A percentile compares a stretch with the other conserved stretches of the same genome.
These are phyloP conservation scores for Melanogaster broomeanus DNA, from an alignment of 768 basidiomycete genomes.

Conservation along the genomic window DNA sequence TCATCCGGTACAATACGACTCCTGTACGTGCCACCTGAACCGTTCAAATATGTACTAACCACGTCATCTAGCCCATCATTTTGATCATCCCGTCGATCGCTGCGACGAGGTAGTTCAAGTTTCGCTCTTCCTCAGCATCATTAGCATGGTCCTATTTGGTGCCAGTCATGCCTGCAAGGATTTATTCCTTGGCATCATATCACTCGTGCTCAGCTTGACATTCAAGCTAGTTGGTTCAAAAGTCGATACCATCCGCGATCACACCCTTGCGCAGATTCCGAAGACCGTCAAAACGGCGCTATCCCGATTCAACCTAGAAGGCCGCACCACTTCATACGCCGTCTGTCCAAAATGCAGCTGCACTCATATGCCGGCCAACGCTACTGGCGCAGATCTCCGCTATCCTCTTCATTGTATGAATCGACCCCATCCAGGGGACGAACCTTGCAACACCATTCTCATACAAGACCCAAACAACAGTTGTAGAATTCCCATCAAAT, in stretches of 20 bases:
- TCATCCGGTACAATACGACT: background rate
- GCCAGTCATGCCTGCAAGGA: constrained; percentile 9
- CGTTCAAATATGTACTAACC: too few species aligned
- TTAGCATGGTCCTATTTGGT: constrained; percentile 18
- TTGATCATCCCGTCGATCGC: background rate
- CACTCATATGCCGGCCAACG: constrained; percentile 4
- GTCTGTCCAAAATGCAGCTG: constrained; percentile 15
- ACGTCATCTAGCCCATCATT: constrained; percentile 8
- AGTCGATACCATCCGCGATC: too few species aligned
- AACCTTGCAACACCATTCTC: background rate
- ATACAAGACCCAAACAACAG: background rate
- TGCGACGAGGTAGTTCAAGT: constrained; percentile 19
- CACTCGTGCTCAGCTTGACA: constrained; percentile 10
- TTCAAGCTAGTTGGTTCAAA: background rate
- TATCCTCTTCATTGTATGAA: constrained; percentile 11
- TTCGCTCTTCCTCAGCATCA: constrained; percentile 18
- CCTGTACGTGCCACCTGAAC: too few species aligned
- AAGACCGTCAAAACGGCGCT: constrained; percentile 3
- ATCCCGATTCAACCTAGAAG: constrained; percentile 10
- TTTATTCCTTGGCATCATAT: constrained; percentile 18
- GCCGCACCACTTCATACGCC: constrained; percentile 13
- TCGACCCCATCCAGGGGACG: background rate
- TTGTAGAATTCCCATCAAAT: constrained; percentile 1
- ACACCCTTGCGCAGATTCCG: too few species aligned
- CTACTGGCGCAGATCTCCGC: background rate